Evolutionary conservation across 345 rosid species (phyloP).

Genomic region (Camelina laxa): DNA sequence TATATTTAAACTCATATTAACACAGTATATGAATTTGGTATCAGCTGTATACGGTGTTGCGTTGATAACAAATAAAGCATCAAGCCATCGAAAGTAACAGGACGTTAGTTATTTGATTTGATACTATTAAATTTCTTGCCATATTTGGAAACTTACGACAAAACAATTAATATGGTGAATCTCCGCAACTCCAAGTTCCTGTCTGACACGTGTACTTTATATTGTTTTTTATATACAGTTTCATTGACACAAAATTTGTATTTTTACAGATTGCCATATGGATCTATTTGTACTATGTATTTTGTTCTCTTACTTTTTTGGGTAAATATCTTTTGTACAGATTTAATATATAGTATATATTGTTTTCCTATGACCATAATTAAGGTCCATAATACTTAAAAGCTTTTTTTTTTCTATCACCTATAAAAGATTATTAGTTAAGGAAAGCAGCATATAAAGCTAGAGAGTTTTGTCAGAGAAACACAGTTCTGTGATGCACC

Average conservation of each 20-base stretch:
- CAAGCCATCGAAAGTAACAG: constrained; percentile 28
- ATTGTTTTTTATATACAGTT: neutral
- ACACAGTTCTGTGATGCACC: constrained; percentile 34
- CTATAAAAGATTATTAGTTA: constrained; percentile 12
- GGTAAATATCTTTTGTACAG: constrained; percentile 36
- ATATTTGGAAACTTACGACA: constrained; percentile 44
- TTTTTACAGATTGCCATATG: constrained; percentile 30
- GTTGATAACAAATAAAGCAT: constrained; percentile 34
- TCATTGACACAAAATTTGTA: neutral
- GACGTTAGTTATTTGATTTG: constrained; percentile 14
- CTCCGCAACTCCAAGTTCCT: constrained; percentile 40
- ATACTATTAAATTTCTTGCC: constrained; percentile 35
- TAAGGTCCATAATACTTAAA: constrained; percentile 12
- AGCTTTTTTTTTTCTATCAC: neutral
- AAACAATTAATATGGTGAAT: constrained; percentile 31
- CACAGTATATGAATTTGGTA: neutral
- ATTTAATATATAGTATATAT: neutral
- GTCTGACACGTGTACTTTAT: constrained; percentile 45
- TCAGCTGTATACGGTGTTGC: constrained; percentile 3
- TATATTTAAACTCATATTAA: too few relatives aligned
- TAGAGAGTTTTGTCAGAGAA: constrained; percentile 37
- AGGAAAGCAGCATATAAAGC: constrained; percentile 30
- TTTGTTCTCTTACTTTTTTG: constrained; percentile 30
- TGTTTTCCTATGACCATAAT: constrained; percentile 32
- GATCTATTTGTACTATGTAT: constrained; percentile 42